phyloP scores from a whole-genome alignment of 106 monocot genomes.

The Gastrodia elata region DNA sequence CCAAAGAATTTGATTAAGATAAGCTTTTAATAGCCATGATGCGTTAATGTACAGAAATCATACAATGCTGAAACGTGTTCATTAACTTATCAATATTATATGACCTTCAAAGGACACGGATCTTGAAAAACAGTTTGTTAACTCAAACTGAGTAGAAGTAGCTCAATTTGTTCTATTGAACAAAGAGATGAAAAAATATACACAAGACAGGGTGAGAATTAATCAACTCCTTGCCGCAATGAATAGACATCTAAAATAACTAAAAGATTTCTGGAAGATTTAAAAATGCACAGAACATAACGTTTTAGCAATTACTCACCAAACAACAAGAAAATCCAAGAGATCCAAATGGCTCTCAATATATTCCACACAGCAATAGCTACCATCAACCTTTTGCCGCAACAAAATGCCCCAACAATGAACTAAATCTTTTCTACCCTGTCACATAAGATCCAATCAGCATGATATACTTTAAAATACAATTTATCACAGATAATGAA shows the following conservation, averaged over 20 bases:
- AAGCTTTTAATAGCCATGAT: background rate
- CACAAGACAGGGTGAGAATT: constrained; percentile 4
- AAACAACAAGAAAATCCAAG: constrained; percentile 87
- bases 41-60: background rate
- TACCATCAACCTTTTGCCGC: constrained; percentile 56
- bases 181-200: background rate
- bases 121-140: background rate
- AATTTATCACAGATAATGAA: background rate
- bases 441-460: constrained; percentile 15
- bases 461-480: background rate
- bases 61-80: background rate
- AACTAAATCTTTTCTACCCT: constrained; percentile 89
- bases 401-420: constrained; percentile 86
- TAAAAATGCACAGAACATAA: background rate
- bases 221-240: background rate
- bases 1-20: background rate
- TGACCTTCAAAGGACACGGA: background rate
- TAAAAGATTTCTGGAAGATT: background rate
- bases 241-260: background rate
- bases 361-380: constrained; percentile 75
- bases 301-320: constrained; percentile 43
- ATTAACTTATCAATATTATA: background rate
- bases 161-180: background rate
- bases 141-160: background rate
- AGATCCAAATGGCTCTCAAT: constrained; percentile 80